Evolutionary conservation across 768 basidiomycete genomes (phyloP), one percentile per base, ranked within the genome.

Genomic region (Tulasnella sp.): DNA sequence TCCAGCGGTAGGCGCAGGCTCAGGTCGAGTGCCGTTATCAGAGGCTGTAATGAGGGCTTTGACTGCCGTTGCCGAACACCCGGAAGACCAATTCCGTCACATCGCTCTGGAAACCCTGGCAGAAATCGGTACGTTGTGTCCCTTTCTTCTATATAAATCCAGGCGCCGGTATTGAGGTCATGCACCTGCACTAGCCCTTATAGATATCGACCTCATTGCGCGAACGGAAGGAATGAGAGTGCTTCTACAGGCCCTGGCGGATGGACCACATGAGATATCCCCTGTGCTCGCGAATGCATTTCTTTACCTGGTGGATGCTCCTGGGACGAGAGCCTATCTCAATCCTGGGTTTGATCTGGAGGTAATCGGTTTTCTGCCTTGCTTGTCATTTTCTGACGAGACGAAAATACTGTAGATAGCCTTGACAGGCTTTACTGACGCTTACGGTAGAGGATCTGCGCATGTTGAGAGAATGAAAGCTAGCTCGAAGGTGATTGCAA

Each of bases 41-140:
- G 81, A 86, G 63, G 72, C 81, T 27, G 77, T 91, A 49, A 79
- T 97, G 71, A 80, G 96, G 31, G 86, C 89, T 9, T 71, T 98
- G n/a, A 80, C 97, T 37, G 88, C 93, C 7, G 80, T 96, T 11
- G 91, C 93, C 0, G 96, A 99, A 67, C 86, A 90, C 57, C 75
- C 79, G 8, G 96, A 98, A 62, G 96, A 98, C 64, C 83, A 86
- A 0, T 86, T 98, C 65, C 76, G 85, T 57, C 74, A 77, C 1
- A 79, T 90, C 48, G 87, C 83, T 43, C 75, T 97, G 31, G 82
- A 92, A 68, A 96, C 89, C 0, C 69, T 99, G 53, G 77, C 86
- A 0, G 96, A 98, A 72, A 86, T 98, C 49, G 71, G 93, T 93
- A 62, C 63, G 86, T 73, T 8, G 12, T 17, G 21, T 35, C 27